Percentiles rank a stretch among this genome's conserved stretches.
Conservation (phyloP, 2,329 filamentous ascomycete genomes). For the Teratosphaeria pseudoeucalypti region DNA sequence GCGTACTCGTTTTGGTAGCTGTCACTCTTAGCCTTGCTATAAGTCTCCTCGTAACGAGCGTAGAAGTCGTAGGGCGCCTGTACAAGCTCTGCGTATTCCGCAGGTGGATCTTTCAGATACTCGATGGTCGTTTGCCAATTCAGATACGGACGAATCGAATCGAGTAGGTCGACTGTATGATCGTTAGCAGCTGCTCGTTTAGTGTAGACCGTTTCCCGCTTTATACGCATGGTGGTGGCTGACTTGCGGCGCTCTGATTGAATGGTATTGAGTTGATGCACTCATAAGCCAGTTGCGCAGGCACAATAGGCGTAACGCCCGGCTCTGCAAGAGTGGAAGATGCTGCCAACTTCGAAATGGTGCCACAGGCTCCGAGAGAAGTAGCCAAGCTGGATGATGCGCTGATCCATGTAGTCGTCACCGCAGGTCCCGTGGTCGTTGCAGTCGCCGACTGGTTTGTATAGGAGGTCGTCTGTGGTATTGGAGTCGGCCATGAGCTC, state of each 20-base stretch:
- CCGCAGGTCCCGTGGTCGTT: background rate
- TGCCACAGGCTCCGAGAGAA: conserved; percentile 13
- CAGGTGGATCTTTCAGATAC: conserved; percentile 36
- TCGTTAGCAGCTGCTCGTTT: conserved; percentile 8
- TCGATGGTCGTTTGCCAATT: conserved; percentile 37
- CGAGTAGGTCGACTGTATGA: conserved; percentile 27
- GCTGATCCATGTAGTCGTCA: background rate
- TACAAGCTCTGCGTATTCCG: conserved; percentile 36
- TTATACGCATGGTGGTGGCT: background rate
- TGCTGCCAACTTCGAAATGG: conserved; percentile 14
- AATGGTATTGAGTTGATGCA: conserved; percentile 37
- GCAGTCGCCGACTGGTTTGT: background rate
- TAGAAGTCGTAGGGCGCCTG: conserved; percentile 34
- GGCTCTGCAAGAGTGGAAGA: conserved; percentile 15
- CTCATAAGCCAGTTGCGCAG: conserved; percentile 35
- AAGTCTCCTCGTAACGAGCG: conserved; percentile 29
- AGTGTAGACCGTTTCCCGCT: background rate
- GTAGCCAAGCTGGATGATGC: background rate
- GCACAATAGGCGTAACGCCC: conserved; percentile 28
- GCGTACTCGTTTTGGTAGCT: conserved; percentile 33
- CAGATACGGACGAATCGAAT: conserved; percentile 36
- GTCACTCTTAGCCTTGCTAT: conserved; percentile 27
- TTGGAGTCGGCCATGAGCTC: background rate
- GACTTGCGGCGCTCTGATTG: conserved; percentile 28
- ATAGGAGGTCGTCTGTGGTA: background rate